Percentiles rank a stretch among this genome's conserved stretches.
phyloP scores from a whole-genome alignment of 2,329 filamentous ascomycete genomes.

The Xylariaceae sp. region DNA sequence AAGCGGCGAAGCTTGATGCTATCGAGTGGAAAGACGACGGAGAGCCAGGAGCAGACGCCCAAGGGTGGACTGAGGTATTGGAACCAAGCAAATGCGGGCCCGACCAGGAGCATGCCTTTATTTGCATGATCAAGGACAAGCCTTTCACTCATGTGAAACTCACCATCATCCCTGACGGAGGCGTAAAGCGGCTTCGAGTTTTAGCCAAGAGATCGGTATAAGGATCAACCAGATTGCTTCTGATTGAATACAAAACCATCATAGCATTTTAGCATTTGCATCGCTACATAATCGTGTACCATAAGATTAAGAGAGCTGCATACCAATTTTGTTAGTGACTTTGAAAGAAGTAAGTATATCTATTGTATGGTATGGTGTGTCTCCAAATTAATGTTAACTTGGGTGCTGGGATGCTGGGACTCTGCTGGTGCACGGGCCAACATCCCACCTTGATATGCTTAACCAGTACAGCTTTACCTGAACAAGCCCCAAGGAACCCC shows the following conservation, averaged over 20 bases:
- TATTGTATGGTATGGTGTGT: too few species aligned
- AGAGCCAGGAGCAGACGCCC: conserved; percentile 61
- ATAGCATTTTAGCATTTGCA: too few species aligned
- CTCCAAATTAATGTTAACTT: neutral
- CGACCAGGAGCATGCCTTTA: conserved; percentile 74
- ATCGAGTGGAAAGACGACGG: conserved; percentile 60
- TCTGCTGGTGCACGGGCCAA: conserved; percentile 12
- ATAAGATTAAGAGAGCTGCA: too few species aligned
- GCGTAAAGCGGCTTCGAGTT: conserved; percentile 84
- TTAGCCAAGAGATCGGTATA: conserved; percentile 65
- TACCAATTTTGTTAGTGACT: too few species aligned
- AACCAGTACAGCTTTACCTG: neutral
- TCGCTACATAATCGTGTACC: too few species aligned
- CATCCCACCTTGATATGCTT: conserved; percentile 6
- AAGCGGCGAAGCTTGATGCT: conserved; percentile 72
- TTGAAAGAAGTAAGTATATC: too few species aligned
- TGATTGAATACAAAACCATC: too few species aligned
- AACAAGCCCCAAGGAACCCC: conserved; percentile 6
- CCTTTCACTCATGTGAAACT: conserved; percentile 84
- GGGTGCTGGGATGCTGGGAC: too few species aligned
- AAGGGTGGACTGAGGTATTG: conserved; percentile 70
- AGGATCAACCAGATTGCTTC: too few species aligned
- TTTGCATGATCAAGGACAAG: conserved; percentile 59
- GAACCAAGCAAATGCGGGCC: conserved; percentile 71
- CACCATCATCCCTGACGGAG: conserved; percentile 91